These are phyloP conservation scores for Daphne laureola DNA, from an alignment of 441 rosid genomes.

Conservation along the genomic window DNA sequence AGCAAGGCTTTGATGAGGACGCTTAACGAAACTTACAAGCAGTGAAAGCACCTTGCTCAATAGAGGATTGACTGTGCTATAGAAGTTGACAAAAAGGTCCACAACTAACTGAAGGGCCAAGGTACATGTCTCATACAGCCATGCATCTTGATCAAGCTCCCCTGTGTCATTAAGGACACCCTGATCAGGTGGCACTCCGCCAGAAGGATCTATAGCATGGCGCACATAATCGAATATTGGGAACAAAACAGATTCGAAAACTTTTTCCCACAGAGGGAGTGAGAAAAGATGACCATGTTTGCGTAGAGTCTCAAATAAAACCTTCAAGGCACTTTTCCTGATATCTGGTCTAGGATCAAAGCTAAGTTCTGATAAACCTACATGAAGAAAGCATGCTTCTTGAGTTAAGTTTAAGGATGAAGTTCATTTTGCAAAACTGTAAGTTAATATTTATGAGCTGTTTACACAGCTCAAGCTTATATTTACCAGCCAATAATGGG, in stretches of 20 bases:
- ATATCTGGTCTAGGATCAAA: constrained; percentile 99
- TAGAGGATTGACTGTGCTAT: constrained; percentile 89
- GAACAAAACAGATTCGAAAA: constrained; percentile 91
- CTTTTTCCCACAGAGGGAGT: constrained; percentile 82
- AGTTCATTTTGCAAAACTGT: constrained; percentile 4
- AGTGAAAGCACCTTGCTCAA: constrained; percentile 78
- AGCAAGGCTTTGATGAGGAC: constrained; percentile 99
- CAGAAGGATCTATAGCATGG: constrained; percentile 97
- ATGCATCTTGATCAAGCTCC: constrained; percentile 96
- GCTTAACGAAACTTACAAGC: constrained; percentile 89
- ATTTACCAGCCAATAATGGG: constrained; percentile 91
- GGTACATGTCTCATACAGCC: constrained; percentile 99
- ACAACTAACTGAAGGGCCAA: constrained; percentile 97
- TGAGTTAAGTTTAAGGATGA: constrained; percentile 10
- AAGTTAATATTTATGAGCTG: constrained; percentile 7
- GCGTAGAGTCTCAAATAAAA: constrained; percentile 87
- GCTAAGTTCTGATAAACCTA: constrained; percentile 99
- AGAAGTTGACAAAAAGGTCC: constrained; percentile 97
- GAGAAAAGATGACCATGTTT: constrained; percentile 97
- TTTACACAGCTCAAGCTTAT: constrained; percentile 15
- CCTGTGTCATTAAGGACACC: constrained; percentile 46
- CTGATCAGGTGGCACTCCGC: constrained; percentile 61
- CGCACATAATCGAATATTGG: constrained; percentile 99
- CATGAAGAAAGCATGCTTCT: constrained; percentile 10
- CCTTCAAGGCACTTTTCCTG: constrained; percentile 95